A percentile compares a stretch with the other conserved stretches of the same genome.
phyloP scores from a whole-genome alignment of 2,329 filamentous ascomycete genomes.

The Colletotrichum kahawae region DNA sequence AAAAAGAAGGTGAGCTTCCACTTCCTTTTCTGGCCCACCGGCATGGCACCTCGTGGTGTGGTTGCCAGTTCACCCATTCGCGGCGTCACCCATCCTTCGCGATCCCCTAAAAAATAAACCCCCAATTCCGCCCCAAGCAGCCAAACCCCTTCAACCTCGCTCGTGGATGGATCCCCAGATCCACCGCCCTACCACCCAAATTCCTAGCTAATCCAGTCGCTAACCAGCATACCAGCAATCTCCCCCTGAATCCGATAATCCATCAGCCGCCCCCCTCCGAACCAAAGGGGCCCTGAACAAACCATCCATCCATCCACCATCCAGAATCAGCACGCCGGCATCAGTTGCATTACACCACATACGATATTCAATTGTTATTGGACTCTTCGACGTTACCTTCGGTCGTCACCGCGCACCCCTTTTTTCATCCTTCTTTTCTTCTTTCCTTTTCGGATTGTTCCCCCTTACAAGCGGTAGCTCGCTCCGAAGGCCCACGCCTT shows the following conservation, averaged over 20 bases:
- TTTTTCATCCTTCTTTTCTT: not conserved
- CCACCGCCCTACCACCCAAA: constrained; percentile 17
- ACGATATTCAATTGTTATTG: constrained; percentile 10
- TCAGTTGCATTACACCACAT: not conserved
- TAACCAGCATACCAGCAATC: constrained; percentile 18
- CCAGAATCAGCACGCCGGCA: not conserved
- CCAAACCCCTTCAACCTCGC: constrained; percentile 14
- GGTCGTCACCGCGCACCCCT: not conserved
- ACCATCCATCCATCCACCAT: not conserved
- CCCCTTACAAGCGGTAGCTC: not conserved
- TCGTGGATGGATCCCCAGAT: constrained; percentile 20
- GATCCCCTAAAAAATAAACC: not conserved
- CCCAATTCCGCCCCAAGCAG: constrained; percentile 4
- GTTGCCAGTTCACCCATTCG: constrained; percentile 5
- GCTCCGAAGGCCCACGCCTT: not conserved
- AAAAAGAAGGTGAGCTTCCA: constrained; percentile 7
- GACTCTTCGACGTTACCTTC: not conserved
- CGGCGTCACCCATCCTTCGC: not conserved
- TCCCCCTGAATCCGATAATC: constrained; percentile 22
- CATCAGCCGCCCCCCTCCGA: not conserved
- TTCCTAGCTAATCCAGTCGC: constrained; percentile 13
- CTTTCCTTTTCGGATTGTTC: not conserved
- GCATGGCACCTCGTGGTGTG: not conserved
- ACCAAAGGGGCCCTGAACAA: not conserved
- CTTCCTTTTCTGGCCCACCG: constrained; percentile 15